These are phyloP conservation scores for Rhodotorula glutinis DNA, from an alignment of 1,284 basidiomycete species.

Conservation along the genomic window DNA sequence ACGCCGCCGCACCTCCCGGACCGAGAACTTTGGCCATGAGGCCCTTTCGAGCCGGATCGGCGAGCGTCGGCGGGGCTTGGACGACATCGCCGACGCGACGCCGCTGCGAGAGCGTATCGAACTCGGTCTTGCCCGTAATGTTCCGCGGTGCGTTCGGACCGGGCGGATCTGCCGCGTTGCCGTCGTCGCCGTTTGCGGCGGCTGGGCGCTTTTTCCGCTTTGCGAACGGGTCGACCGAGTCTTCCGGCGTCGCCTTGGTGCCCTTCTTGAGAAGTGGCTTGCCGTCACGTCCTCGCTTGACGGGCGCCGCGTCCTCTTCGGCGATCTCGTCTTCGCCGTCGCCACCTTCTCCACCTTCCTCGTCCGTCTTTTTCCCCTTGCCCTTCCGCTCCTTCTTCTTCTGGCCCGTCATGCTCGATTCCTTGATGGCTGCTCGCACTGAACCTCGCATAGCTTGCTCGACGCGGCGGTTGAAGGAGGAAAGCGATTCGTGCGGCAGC, in stretches of 20 bases:
- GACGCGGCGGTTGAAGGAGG: slow-evolving; percentile 38
- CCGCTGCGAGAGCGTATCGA: slow-evolving; percentile 12
- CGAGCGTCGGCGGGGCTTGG: slow-evolving; percentile 30
- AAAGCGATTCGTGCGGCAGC: slow-evolving; percentile 37
- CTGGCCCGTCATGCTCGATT: slow-evolving; percentile 17
- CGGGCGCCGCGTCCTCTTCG: slow-evolving; percentile 5
- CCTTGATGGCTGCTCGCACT: slow-evolving; percentile 32
- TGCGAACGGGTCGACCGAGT: slow-evolving; percentile 34
- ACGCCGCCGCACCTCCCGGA: slow-evolving; percentile 16
- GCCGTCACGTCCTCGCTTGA: slow-evolving; percentile 4
- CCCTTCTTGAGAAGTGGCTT: slow-evolving; percentile 13
- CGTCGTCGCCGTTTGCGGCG: not conserved
- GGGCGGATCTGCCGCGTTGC: not conserved
- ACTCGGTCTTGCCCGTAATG: slow-evolving; percentile 30
- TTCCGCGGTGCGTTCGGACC: not conserved
- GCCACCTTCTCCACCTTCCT: slow-evolving; percentile 14
- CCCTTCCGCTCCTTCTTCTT: slow-evolving; percentile 31
- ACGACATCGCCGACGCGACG: slow-evolving; percentile 28
- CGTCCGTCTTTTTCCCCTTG: slow-evolving; percentile 18
- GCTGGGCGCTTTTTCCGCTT: not conserved
- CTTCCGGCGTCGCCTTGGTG: slow-evolving; percentile 30
- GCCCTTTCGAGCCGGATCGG: slow-evolving; percentile 25
- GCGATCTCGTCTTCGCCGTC: not conserved
- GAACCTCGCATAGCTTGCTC: slow-evolving; percentile 32
- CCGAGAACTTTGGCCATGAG: slow-evolving; percentile 22